Evolutionary conservation across 2,329 filamentous ascomycete genomes (phyloP).

Genomic region (Xylaria sp.): DNA sequence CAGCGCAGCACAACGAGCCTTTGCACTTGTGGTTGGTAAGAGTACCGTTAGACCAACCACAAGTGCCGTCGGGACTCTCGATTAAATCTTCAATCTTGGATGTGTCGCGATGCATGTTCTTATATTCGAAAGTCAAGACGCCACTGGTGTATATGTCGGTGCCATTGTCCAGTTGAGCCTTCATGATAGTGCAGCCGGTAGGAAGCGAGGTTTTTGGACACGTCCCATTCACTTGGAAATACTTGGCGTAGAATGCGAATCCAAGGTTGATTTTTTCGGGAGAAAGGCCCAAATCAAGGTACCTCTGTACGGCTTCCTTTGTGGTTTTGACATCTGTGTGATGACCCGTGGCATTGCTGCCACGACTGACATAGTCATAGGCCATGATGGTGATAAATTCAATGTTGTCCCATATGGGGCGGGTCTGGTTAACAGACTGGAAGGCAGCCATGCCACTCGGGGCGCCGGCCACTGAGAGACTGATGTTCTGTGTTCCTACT

Average conservation of each 20-base stretch:
- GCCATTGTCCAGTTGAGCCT: conserved; percentile 1
- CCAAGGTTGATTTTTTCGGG: conserved; percentile 15
- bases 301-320: conserved; percentile 1
- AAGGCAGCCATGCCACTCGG: conserved; percentile 12
- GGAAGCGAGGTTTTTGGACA: not conserved
- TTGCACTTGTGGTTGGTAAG: conserved; percentile 1
- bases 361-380: conserved; percentile 16
- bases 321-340: conserved; percentile 6
- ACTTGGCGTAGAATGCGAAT: conserved; percentile 16
- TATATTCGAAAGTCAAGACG: conserved; percentile 7
- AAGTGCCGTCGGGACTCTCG: not conserved
- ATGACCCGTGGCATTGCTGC: conserved; percentile 4
- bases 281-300: conserved; percentile 11
- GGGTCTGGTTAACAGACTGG: not conserved
- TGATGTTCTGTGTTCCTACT: not conserved
- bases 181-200: conserved; percentile 5
- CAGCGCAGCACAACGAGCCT: conserved; percentile 1
- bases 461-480: conserved; percentile 8
- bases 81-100: not conserved
- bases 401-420: conserved; percentile 7
- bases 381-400: conserved; percentile 16
- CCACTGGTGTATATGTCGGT: conserved; percentile 10
- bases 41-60: conserved; percentile 4
- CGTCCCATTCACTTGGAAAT: conserved; percentile 3
- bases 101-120: not conserved